These are phyloP conservation scores for Crassisporium funariophilum DNA, from an alignment of 768 basidiomycete species.

Conservation along the genomic window DNA sequence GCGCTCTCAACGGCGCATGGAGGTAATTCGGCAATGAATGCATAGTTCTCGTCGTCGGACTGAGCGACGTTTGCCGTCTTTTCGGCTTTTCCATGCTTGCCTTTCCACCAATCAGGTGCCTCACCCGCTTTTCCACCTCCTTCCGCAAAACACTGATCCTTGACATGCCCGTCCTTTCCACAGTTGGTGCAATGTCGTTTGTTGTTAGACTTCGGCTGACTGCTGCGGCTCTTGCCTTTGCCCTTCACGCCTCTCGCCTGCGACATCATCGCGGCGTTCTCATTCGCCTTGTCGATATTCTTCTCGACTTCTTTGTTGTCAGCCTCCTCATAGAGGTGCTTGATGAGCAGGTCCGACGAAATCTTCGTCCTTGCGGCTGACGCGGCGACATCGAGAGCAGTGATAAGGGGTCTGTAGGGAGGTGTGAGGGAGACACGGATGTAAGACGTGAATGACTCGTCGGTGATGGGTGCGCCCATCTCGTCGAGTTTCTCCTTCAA, in stretches of 20 bases:
- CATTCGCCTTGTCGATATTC: conserved; percentile 13
- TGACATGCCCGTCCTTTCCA: conserved; percentile 25
- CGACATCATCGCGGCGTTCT: conserved; percentile 19
- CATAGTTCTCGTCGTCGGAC: conserved; percentile 9
- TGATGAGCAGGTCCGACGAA: conserved; percentile 8
- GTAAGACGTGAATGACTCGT: conserved; percentile 12
- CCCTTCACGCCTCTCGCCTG: conserved; percentile 4
- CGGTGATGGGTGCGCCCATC: conserved; percentile 7
- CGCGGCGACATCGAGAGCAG: conserved; percentile 15
- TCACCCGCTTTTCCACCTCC: conserved; percentile 33
- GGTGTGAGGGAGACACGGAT: conserved; percentile 17
- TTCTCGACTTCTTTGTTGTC: conserved; percentile 12
- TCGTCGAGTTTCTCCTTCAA: conserved; percentile 33
- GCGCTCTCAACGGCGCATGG: too few species aligned
- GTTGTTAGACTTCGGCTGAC: conserved; percentile 11
- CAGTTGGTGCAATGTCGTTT: conserved; percentile 29
- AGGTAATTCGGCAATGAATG: too few species aligned
- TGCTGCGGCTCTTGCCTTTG: conserved; percentile 12
- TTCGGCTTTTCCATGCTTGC: conserved; percentile 17
- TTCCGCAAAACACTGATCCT: conserved; percentile 30
- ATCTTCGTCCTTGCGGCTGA: conserved; percentile 4
- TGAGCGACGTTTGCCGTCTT: conserved; percentile 9
- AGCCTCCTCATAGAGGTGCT: conserved; percentile 13
- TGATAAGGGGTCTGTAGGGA: conserved; percentile 14
- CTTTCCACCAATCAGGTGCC: conserved; percentile 27